Conservation (phyloP, 176 grass and related monocot genomes). For the Avena insularis region DNA sequence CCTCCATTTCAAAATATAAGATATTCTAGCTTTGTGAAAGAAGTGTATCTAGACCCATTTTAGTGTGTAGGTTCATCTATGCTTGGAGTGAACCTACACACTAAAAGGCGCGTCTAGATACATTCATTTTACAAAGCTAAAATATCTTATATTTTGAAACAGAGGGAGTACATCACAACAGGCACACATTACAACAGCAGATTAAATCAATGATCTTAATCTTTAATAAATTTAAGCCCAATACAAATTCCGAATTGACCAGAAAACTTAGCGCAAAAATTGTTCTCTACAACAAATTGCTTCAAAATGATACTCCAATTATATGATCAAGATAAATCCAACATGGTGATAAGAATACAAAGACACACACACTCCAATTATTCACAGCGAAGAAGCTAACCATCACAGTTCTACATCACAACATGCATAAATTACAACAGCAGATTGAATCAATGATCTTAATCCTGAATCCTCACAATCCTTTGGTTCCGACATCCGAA, state of each 20-base stretch:
- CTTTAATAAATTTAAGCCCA: not conserved
- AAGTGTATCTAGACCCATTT: too few relatives aligned
- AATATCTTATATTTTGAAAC: too few relatives aligned
- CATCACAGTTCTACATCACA: not conserved
- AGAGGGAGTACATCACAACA: not conserved
- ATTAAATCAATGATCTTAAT: not conserved
- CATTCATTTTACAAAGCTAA: too few relatives aligned
- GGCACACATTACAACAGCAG: constrained; percentile 20
- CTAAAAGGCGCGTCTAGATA: too few relatives aligned
- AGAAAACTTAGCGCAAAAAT: not conserved
- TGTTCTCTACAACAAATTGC: not conserved
- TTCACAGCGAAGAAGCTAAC: not conserved
- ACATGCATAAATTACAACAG: constrained; percentile 11
- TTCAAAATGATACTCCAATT: too few relatives aligned
- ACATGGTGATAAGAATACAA: not conserved
- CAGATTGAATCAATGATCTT: not conserved
- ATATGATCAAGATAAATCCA: not conserved
- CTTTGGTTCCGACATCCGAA: not conserved
- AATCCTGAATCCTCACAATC: not conserved
- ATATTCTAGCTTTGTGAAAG: too few relatives aligned
- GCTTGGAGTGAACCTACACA: too few relatives aligned
- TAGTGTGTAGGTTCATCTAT: too few relatives aligned
- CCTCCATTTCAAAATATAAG: too few relatives aligned
- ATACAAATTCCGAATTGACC: not conserved
- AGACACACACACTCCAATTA: not conserved